Conservation (phyloP, 163 green algal species). For the Scenedesmus sp. region DNA sequence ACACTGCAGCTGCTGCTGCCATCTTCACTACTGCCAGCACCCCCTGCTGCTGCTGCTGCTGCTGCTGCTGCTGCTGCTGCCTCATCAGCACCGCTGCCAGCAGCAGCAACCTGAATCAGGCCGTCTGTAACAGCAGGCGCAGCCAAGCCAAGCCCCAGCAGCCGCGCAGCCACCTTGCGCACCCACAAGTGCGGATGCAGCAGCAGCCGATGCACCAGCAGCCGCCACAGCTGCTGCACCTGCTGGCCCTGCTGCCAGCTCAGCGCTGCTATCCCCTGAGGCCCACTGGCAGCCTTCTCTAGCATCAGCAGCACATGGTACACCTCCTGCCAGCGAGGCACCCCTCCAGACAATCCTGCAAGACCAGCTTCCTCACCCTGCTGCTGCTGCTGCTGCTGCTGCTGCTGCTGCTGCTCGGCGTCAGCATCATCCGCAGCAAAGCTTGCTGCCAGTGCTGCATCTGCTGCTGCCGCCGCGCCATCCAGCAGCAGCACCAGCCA, state of each 20-base stretch:
- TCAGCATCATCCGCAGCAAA: neutral
- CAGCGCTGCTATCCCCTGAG: neutral
- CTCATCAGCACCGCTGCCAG: neutral
- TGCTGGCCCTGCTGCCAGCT: constrained; percentile 17
- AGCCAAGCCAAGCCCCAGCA: constrained; percentile 79
- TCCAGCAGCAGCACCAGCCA: constrained; percentile 32
- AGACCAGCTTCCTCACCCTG: neutral
- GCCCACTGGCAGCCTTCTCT: constrained; percentile 70
- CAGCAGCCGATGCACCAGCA: constrained; percentile 63
- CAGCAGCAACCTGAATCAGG: constrained; percentile 67
- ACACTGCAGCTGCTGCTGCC: neutral
- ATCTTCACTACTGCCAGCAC: neutral
- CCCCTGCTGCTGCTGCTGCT: neutral
- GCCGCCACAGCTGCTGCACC: constrained; percentile 30
- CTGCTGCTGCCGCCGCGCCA: constrained; percentile 7
- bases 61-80: no score
- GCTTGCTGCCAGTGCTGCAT: neutral
- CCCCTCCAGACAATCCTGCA: neutral
- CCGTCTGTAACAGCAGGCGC: constrained; percentile 44
- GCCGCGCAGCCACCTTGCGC: constrained; percentile 78
- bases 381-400: constrained; percentile 41
- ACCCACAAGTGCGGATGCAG: constrained; percentile 92
- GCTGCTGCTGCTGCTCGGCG: no score
- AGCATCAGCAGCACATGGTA: constrained; percentile 87
- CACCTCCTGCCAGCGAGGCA: constrained; percentile 81